A percentile compares a stretch with the other conserved stretches of the same genome.
Evolutionary conservation across 352 stramenopile genomes (phyloP).

Genomic region (Peronospora destructor): DNA sequence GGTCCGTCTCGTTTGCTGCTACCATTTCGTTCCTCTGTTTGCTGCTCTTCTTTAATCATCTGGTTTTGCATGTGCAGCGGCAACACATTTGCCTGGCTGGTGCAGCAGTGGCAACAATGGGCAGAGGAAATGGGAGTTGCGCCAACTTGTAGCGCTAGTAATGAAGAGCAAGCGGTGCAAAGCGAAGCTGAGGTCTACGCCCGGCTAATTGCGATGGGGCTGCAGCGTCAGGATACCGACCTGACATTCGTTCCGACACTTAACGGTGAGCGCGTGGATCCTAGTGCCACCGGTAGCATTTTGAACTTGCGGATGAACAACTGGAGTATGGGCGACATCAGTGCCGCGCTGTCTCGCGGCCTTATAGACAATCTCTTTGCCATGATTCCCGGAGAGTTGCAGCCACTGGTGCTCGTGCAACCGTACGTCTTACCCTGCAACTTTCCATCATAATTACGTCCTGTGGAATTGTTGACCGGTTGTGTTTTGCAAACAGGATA

Average conservation of each 20-base stretch:
- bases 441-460: neutral
- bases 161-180: slow-evolving; percentile 17
- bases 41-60: slow-evolving; percentile 2
- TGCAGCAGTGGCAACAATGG: slow-evolving; percentile 55
- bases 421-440: slow-evolving; percentile 29
- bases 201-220: slow-evolving; percentile 46
- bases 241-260: slow-evolving; percentile 61
- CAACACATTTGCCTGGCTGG: slow-evolving; percentile 64
- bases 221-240: slow-evolving; percentile 41
- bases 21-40: neutral
- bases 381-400: slow-evolving; percentile 53
- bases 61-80: slow-evolving; percentile 30
- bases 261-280: slow-evolving; percentile 52
- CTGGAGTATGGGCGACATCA: slow-evolving; percentile 68
- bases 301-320: slow-evolving; percentile 50
- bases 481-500: slow-evolving; percentile 31
- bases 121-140: slow-evolving; percentile 36
- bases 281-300: slow-evolving; percentile 36
- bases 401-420: slow-evolving; percentile 16
- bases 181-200: slow-evolving; percentile 36
- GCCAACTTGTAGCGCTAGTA: slow-evolving; percentile 3
- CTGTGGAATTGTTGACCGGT: neutral
- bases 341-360: slow-evolving; percentile 49
- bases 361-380: slow-evolving; percentile 66
- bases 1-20: slow-evolving; percentile 28